Conservation (phyloP, 2,329 filamentous ascomycete species). For the Colletotrichum chlorophyti region DNA sequence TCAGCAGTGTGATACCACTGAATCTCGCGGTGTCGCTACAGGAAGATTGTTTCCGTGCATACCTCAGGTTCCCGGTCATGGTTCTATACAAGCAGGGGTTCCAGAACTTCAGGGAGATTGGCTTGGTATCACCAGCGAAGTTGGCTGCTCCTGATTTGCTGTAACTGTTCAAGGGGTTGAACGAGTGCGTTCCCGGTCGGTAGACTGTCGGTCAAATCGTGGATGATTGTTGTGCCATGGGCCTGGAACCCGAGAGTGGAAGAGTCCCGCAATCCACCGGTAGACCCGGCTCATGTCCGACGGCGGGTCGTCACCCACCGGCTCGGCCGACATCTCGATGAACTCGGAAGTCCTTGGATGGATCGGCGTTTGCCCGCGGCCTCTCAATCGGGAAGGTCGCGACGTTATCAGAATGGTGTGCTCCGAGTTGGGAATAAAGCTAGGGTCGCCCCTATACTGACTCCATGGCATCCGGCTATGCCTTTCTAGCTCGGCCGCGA, state of each 20-base stretch:
- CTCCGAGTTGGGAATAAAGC: neutral
- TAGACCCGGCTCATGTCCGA: neutral
- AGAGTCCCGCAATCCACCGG: neutral
- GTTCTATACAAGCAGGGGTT: neutral
- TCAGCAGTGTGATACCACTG: too few species aligned
- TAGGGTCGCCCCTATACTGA: too few species aligned
- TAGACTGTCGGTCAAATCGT: neutral
- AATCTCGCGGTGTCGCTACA: too few species aligned
- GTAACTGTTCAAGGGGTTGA: neutral
- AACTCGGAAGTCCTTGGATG: neutral
- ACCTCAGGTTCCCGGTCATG: too few species aligned
- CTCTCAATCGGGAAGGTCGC: constrained; percentile 4
- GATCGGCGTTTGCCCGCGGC: constrained; percentile 14
- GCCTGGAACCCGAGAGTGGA: neutral
- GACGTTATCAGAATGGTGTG: neutral
- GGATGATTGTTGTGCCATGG: too few species aligned
- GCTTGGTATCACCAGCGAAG: too few species aligned
- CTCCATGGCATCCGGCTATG: too few species aligned
- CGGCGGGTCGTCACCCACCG: neutral
- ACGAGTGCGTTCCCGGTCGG: neutral
- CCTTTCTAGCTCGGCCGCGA: too few species aligned
- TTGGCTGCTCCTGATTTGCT: neutral
- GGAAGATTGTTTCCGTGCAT: too few species aligned
- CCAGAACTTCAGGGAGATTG: too few species aligned
- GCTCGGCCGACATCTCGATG: neutral